A percentile compares a stretch with the other conserved stretches of the same genome.
These are phyloP conservation scores for Meripilus lineatus DNA, from an alignment of 1,284 basidiomycete genomes.

Conservation along the genomic window DNA sequence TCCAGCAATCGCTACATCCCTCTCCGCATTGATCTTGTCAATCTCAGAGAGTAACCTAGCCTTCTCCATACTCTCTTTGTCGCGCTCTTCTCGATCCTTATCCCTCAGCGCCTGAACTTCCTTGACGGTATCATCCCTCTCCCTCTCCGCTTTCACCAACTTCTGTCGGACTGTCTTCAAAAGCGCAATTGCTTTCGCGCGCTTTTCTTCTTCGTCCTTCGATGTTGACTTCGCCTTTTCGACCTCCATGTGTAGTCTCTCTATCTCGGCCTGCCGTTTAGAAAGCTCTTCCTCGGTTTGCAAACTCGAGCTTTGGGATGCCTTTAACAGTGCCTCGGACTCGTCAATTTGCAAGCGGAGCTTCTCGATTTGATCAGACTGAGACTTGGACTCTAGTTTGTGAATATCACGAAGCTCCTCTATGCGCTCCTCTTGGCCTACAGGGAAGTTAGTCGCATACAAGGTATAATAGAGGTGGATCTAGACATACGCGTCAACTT, in stretches of 20 bases:
- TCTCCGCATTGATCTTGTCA: conserved; percentile 55
- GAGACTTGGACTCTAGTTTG: conserved; percentile 70
- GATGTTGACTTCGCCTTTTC: conserved; percentile 55
- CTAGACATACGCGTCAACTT: conserved; percentile 65
- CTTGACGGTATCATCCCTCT: conserved; percentile 72
- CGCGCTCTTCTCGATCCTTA: conserved; percentile 53
- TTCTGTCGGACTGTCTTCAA: conserved; percentile 92
- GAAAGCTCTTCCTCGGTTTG: conserved; percentile 42
- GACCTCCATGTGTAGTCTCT: conserved; percentile 55
- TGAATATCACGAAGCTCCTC: conserved; percentile 84
- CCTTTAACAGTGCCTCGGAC: conserved; percentile 61
- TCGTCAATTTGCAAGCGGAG: conserved; percentile 67
- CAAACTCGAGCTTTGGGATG: conserved; percentile 43
- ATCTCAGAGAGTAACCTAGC: conserved; percentile 53
- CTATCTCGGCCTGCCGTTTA: conserved; percentile 49
- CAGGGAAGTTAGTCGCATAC: conserved; percentile 1
- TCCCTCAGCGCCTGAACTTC: conserved; percentile 51
- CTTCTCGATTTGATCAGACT: conserved; percentile 66
- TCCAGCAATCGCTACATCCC: conserved; percentile 64
- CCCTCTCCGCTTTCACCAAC: conserved; percentile 88
- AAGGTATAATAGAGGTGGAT: neutral
- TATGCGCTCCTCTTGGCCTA: conserved; percentile 80
- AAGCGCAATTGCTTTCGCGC: conserved; percentile 86
- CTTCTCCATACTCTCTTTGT: conserved; percentile 62
- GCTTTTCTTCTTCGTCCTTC: conserved; percentile 94